Conservation (phyloP, 495 filamentous ascomycete genomes). For the Podospora comata region DNA sequence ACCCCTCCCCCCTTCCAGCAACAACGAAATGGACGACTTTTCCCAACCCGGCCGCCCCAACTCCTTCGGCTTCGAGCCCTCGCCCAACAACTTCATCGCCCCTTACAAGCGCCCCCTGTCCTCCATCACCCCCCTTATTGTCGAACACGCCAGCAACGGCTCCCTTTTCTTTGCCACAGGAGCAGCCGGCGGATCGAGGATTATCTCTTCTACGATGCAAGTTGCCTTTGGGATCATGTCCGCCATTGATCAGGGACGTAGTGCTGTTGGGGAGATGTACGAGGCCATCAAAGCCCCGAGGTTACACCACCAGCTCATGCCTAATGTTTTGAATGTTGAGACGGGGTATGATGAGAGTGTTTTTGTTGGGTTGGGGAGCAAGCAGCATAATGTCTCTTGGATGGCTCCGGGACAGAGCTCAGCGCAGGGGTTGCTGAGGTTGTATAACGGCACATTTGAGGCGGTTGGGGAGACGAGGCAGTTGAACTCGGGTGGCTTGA, state of each 20-base stretch:
- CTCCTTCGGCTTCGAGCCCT: constrained; percentile 78
- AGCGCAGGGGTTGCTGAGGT: constrained; percentile 66
- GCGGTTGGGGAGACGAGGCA: constrained; percentile 71
- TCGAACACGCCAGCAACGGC: constrained; percentile 58
- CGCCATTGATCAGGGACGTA: constrained; percentile 24
- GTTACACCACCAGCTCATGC: constrained; percentile 80
- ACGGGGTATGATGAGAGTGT: constrained; percentile 65
- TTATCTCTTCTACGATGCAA: constrained; percentile 81
- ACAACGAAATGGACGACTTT: constrained; percentile 94
- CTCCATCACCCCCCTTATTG: constrained; percentile 74
- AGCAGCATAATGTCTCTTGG: constrained; percentile 75
- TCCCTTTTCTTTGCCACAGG: constrained; percentile 68
- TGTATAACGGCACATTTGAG: constrained; percentile 64
- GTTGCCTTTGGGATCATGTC: constrained; percentile 72
- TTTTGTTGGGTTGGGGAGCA: constrained; percentile 57
- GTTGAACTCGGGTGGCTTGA: constrained; percentile 65
- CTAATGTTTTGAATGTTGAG: constrained; percentile 67
- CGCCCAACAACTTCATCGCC: constrained; percentile 73
- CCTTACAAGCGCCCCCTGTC: constrained; percentile 80
- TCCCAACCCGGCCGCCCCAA: constrained; percentile 73
- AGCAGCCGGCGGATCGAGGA: constrained; percentile 81
- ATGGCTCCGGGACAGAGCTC: constrained; percentile 59
- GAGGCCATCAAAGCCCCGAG: constrained; percentile 65
- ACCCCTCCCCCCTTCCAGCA: constrained; percentile 32
- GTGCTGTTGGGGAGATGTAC: constrained; percentile 45